Conservation (phyloP, 495 filamentous ascomycete species). For the Daldinia bambusicola region DNA sequence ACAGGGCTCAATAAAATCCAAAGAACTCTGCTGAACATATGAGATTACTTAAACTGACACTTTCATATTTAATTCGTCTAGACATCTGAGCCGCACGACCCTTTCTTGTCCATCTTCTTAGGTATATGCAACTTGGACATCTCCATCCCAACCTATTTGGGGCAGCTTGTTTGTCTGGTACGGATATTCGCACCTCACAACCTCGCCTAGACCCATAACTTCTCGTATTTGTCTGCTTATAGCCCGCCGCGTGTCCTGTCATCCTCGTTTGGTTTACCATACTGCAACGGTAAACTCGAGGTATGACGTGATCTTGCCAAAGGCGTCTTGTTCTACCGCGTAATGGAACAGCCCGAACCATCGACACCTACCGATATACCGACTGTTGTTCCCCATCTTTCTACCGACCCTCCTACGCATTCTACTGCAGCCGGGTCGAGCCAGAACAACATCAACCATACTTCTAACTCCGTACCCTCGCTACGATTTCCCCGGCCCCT, state of each 20-base stretch:
- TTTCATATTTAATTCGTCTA: conserved; percentile 8
- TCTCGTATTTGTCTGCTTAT: conserved; percentile 21
- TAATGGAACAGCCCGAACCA: conserved; percentile 57
- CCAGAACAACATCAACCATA: conserved; percentile 21
- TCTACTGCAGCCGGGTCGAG: conserved; percentile 29
- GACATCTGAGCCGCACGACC: conserved; percentile 16
- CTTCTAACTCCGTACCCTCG: conserved; percentile 51
- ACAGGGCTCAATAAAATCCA: background rate
- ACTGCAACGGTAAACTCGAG: conserved; percentile 42
- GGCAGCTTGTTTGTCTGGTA: conserved; percentile 20
- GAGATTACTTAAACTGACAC: conserved; percentile 20
- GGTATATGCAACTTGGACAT: conserved; percentile 19
- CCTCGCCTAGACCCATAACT: conserved; percentile 17
- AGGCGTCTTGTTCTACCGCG: conserved; percentile 51
- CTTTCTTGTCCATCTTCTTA: conserved; percentile 7
- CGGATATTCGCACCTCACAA: conserved; percentile 18
- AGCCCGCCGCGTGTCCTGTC: conserved; percentile 40
- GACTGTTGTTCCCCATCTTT: conserved; percentile 39
- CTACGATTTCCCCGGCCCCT: conserved; percentile 63
- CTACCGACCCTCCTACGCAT: conserved; percentile 25
- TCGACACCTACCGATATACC: conserved; percentile 42
- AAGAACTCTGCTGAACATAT: conserved; percentile 7
- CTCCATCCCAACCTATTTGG: conserved; percentile 11
- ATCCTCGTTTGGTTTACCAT: conserved; percentile 32
- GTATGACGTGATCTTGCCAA: conserved; percentile 50